Conservation (phyloP, 1,284 basidiomycete species). For the Marasmius fiardii region DNA sequence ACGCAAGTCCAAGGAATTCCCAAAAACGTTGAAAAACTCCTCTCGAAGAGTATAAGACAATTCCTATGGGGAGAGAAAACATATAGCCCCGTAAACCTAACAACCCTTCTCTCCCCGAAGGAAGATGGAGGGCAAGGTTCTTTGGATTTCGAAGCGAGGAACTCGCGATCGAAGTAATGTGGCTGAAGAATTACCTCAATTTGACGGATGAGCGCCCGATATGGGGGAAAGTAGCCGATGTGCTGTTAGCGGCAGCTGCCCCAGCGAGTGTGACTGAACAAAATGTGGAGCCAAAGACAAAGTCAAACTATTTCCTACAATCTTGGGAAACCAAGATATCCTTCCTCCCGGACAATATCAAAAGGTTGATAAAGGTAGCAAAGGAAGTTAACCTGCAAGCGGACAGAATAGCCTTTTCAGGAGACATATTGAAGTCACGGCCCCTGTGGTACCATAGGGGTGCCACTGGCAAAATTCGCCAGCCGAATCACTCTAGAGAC, state of each 20-base stretch:
- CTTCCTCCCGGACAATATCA: slow-evolving; percentile 15
- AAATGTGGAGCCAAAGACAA: slow-evolving; percentile 4
- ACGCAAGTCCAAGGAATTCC: slow-evolving; percentile 21
- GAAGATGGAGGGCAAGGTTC: slow-evolving; percentile 15
- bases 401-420: slow-evolving; percentile 15
- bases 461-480: background rate
- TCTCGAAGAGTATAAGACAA: background rate
- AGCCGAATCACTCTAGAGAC: slow-evolving; percentile 1
- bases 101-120: background rate
- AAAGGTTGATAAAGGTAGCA: slow-evolving; percentile 12
- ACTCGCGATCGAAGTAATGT: slow-evolving; percentile 21
- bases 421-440: slow-evolving; percentile 13
- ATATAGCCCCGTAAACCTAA: slow-evolving; percentile 6
- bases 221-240: slow-evolving; percentile 19
- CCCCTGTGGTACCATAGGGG: slow-evolving; percentile 25
- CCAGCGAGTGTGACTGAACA: background rate
- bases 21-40: background rate
- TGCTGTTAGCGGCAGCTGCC: slow-evolving; percentile 6
- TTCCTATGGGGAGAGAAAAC: slow-evolving; percentile 14
- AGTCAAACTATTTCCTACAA: slow-evolving; percentile 22
- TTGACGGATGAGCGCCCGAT: slow-evolving; percentile 8
- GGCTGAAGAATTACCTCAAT: slow-evolving; percentile 14
- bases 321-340: slow-evolving; percentile 16
- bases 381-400: slow-evolving; percentile 17
- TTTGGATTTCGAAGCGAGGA: slow-evolving; percentile 19